A percentile compares a stretch with the other conserved stretches of the same genome.
These are phyloP conservation scores for Pisolithus microcarpus DNA, from an alignment of 768 basidiomycete genomes.

Conservation along the genomic window DNA sequence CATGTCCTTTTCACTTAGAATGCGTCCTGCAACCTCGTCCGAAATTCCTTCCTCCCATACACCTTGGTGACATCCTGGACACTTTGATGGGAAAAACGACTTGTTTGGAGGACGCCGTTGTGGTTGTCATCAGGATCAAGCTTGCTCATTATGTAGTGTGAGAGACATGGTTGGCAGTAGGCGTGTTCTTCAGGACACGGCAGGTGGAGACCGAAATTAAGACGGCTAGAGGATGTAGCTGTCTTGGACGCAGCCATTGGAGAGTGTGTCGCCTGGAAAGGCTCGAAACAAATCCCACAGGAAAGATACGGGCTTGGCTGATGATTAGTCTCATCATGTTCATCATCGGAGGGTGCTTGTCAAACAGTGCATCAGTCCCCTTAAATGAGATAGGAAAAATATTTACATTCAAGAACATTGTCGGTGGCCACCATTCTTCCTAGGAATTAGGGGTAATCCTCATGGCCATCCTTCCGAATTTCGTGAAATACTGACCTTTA, in stretches of 20 bases:
- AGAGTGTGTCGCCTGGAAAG: slow-evolving; percentile 29
- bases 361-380: neutral
- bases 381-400: neutral
- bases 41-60: slow-evolving; percentile 30
- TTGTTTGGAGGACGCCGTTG: slow-evolving; percentile 17
- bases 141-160: slow-evolving; percentile 29
- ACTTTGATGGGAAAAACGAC: slow-evolving; percentile 32
- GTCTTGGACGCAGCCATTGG: slow-evolving; percentile 27
- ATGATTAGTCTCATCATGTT: neutral
- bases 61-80: slow-evolving; percentile 30
- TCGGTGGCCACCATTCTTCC: neutral
- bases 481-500: neutral
- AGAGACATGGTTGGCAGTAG: slow-evolving; percentile 32
- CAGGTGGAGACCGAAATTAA: slow-evolving; percentile 29
- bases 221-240: slow-evolving; percentile 28
- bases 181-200: slow-evolving; percentile 30
- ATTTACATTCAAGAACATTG: neutral
- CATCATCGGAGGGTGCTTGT: neutral
- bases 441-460: neutral
- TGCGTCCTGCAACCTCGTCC: slow-evolving; percentile 27
- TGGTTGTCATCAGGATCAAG: slow-evolving; percentile 29
- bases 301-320: slow-evolving; percentile 14
- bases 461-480: neutral
- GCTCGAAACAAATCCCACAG: slow-evolving; percentile 35
- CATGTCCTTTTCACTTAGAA: slow-evolving; percentile 29